Evolutionary conservation across 1,139 yeast genomes (phyloP).

Genomic region (Taphrina communis): DNA sequence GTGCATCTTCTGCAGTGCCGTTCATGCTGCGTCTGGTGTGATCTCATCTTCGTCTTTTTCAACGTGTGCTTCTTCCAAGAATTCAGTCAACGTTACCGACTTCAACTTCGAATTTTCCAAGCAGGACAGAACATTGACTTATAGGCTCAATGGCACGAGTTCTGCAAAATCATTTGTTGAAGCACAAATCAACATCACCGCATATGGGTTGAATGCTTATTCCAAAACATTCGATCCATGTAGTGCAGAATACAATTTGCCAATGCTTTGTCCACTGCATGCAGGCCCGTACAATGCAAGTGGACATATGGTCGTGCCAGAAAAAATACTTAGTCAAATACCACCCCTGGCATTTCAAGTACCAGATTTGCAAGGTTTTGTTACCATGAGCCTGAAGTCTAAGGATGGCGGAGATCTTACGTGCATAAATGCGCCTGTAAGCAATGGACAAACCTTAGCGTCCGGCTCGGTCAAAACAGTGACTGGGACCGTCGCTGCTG

Average conservation of each 20-base stretch:
- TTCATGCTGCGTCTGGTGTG: conserved; percentile 7
- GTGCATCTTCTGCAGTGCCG: neutral
- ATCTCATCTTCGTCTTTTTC: conserved; percentile 17
- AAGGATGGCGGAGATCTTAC: conserved; percentile 48
- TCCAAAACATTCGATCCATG: conserved; percentile 49
- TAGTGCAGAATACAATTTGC: conserved; percentile 45
- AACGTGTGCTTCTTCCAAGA: conserved; percentile 13
- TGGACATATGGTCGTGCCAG: conserved; percentile 50
- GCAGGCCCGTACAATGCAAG: conserved; percentile 47
- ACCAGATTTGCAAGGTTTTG: conserved; percentile 51
- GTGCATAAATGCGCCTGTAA: conserved; percentile 50
- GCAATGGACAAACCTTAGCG: conserved; percentile 50
- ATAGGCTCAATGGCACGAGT: conserved; percentile 44
- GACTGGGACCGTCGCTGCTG: conserved; percentile 50
- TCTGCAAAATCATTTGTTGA: conserved; percentile 40
- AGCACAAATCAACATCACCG: conserved; percentile 46
- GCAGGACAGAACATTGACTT: conserved; percentile 42
- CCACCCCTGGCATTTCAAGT: conserved; percentile 49
- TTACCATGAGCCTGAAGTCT: conserved; percentile 48
- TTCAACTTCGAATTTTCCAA: conserved; percentile 43
- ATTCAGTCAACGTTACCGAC: conserved; percentile 38
- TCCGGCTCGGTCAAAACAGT: conserved; percentile 47
- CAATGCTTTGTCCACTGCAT: conserved; percentile 50
- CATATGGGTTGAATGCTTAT: conserved; percentile 49
- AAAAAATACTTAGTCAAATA: conserved; percentile 48